A percentile compares a stretch with the other conserved stretches of the same genome.
Evolutionary conservation across 2,329 filamentous ascomycete genomes (phyloP).

Genomic region (Gliomastix tumulicola): DNA sequence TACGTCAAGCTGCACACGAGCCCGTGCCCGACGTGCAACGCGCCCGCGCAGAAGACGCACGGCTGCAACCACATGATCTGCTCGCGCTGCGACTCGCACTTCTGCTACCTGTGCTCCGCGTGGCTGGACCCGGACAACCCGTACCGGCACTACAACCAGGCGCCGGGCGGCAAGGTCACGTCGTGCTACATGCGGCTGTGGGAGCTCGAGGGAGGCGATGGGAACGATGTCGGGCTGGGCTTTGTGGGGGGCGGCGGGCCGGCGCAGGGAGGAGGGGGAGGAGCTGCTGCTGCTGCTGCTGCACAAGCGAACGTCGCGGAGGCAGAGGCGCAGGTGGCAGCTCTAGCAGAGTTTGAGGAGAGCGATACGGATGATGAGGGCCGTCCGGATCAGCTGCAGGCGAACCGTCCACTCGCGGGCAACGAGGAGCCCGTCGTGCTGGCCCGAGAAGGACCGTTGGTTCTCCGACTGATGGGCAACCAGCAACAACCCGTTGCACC

Average conservation of each 20-base stretch:
- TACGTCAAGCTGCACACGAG: slow-evolving; percentile 79
- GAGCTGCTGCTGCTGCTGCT: not conserved
- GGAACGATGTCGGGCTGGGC: slow-evolving; percentile 39
- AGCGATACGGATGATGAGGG: too few relatives aligned
- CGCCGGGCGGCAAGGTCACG: slow-evolving; percentile 41
- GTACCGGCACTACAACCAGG: slow-evolving; percentile 80
- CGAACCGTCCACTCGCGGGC: too few relatives aligned
- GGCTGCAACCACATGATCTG: slow-evolving; percentile 98
- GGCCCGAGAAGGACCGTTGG: slow-evolving; percentile 49
- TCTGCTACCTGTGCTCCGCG: slow-evolving; percentile 89
- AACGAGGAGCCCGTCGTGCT: slow-evolving; percentile 29
- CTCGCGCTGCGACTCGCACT: slow-evolving; percentile 82
- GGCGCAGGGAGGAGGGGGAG: slow-evolving; percentile 2
- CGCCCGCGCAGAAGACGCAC: slow-evolving; percentile 80
- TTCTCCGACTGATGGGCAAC: slow-evolving; percentile 43
- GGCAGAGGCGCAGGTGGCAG: too few relatives aligned
- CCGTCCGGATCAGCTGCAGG: too few relatives aligned
- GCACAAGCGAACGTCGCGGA: slow-evolving; percentile 12
- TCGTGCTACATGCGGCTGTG: slow-evolving; percentile 80
- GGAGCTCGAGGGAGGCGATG: slow-evolving; percentile 82
- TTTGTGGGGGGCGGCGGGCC: slow-evolving; percentile 28
- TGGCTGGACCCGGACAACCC: slow-evolving; percentile 79
- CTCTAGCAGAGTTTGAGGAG: too few relatives aligned
- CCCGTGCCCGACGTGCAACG: slow-evolving; percentile 80
- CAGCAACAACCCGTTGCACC: slow-evolving; percentile 18